phyloP scores from a whole-genome alignment of 257 asterid species.

The Nyctanthes arbortristis region DNA sequence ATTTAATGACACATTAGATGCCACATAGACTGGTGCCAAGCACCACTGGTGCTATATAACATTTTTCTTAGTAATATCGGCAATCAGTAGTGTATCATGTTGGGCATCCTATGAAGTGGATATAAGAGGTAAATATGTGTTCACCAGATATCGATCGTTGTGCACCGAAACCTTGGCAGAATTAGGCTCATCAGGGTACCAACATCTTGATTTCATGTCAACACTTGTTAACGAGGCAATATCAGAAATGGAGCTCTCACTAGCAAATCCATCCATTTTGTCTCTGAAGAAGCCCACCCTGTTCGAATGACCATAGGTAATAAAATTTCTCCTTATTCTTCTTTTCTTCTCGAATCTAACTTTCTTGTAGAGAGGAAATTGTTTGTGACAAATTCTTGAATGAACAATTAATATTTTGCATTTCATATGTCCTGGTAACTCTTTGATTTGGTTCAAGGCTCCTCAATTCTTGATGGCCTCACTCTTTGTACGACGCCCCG shows the following conservation, averaged over 20 bases:
- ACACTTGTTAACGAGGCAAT: conserved; percentile 50
- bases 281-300: conserved; percentile 31
- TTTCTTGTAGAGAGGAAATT: no score
- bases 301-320: conserved; percentile 31
- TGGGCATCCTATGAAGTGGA: conserved; percentile 21
- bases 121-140: conserved; percentile 44
- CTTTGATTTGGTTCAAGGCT: no score
- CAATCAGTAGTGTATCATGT: conserved; percentile 5
- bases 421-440: no score
- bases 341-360: no score
- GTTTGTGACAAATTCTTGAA: no score
- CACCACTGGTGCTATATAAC: no score
- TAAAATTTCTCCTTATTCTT: neutral
- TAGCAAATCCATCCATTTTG: conserved; percentile 27
- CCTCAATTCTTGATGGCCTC: no score
- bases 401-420: no score
- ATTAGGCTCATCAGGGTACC: conserved; percentile 23
- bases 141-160: conserved; percentile 60
- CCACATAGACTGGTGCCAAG: no score
- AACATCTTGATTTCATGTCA: conserved; percentile 34
- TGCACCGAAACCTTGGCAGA: conserved; percentile 47
- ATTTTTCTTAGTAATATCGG: conserved; percentile 11
- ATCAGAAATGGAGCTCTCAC: conserved; percentile 33
- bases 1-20: no score
- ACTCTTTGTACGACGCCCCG: no score